Evolutionary conservation across 139 green algal species (phyloP), one percentile per base, ranked within the genome.

Genomic region (Choricystis sp.): DNA sequence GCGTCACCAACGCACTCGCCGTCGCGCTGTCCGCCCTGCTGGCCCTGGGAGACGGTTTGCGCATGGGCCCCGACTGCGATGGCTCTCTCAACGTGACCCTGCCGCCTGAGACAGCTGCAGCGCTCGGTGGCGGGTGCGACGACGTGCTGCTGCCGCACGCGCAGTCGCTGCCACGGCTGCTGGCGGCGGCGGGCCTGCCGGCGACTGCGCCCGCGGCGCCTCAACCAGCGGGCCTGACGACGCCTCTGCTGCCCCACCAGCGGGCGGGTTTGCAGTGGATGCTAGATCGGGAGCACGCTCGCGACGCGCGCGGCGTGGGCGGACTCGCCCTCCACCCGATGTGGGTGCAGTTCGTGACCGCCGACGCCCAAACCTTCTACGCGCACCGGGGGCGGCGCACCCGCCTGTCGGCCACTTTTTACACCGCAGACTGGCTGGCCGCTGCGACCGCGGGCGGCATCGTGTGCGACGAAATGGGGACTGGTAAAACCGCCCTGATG

Each of bases 191-290:
- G 4, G 25, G 29, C 22, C 59, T 69, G 31, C 59, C 59, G 20
- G 26, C 26, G n/a, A 26, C 56, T 4, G 14, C 63, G 21, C 60
- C 66, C 0, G 1, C 28, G 1, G 62, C 66, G 3, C 19, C 19
- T 3, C 28, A 55, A 1, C 77, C 77, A 0, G 26, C 19, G 0
- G 61, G 57, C 14, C 60, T 83, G 25, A 20, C 52, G 9, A 62
- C 67, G 5, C 28, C 61, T 9, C 73, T 77, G n/a, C 84, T 82
- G 64, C 69, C 62, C 27, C 84, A 76, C 61, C 79, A 85, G 70
- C 70, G 81, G 55, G 66, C 76, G 55, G 80, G 75, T 16, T 70
- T 86, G 61, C 57, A 72, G 29, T 86, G 80, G 80, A 85, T 85
- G 78, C 56, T 85, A 49, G 59, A 66, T 4, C 71, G 80, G 1